Evolutionary conservation across 179 eudicot genomes (phyloP), one percentile per base, ranked within the genome.

Genomic region (Spinacia oleracea): DNA sequence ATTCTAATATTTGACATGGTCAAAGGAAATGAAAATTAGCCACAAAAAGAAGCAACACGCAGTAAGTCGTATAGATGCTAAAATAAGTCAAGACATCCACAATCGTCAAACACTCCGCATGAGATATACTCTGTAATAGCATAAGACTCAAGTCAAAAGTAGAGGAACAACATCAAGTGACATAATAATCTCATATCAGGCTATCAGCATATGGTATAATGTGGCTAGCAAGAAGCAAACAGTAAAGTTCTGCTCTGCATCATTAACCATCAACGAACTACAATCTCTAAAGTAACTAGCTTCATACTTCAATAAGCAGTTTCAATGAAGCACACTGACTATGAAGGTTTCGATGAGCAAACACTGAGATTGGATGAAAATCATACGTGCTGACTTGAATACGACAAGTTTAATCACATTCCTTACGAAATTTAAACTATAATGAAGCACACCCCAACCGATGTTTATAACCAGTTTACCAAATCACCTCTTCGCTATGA

Each of bases 31-130:
- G 38, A 63, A 63, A 63, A 63, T 12, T 56, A 31, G 11, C 27
- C 12, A 29, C 38, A 63, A 63, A 63, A 63, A 63, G 67, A 63
- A 63, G 32, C 67, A 31, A 63, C 67, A 3, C 29, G 67, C 67
- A 63, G 38, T 32, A 63, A 38, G 40, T 38, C 1, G 40, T 38
- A 38, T 14, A 10, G 6, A 29, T 31, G 12, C 8, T 25, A 15
- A 29, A 31, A 63, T 31, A 4, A 63, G 14, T 34, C 70, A 66
- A 66, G 45, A 66, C 45, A 34, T 38, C 46, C 46, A 66, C n/a
- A 66, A 35, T 38, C 18, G 70, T 35, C 45, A 31, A 31, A 63
- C 21, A 63, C 25, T 66, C 42, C n/a, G n/a, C n/a, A n/a, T n/a
- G n/a, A n/a, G n/a, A n/a, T n/a, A n/a, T n/a, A n/a, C n/a, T n/a